A percentile compares a stretch with the other conserved stretches of the same genome.
Conservation (phyloP, 1,139 yeast species). For the Sugiyamaella xylanicola region DNA sequence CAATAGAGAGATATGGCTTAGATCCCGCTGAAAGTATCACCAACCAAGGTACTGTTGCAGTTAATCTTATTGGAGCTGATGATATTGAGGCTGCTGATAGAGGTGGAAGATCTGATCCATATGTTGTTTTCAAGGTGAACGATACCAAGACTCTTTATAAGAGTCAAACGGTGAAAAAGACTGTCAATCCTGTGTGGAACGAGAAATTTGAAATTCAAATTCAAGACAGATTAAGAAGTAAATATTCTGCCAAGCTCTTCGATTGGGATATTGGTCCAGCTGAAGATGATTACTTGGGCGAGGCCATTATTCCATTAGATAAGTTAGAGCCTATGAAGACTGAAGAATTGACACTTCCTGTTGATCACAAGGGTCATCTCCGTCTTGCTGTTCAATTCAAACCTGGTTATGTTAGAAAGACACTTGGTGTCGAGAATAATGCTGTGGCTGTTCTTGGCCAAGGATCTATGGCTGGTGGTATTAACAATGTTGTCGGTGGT, state of each 20-base stretch:
- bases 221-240: constrained; percentile 61
- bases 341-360: constrained; percentile 55
- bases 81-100: constrained; percentile 80
- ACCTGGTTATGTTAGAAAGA: constrained; percentile 62
- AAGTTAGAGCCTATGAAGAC: constrained; percentile 62
- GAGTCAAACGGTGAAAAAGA: constrained; percentile 79
- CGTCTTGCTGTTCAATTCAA: constrained; percentile 62
- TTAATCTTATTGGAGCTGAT: constrained; percentile 66
- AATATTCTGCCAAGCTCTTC: constrained; percentile 52
- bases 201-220: constrained; percentile 60
- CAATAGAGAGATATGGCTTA: constrained; percentile 58
- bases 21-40: constrained; percentile 76
- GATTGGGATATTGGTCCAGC: constrained; percentile 96
- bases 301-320: constrained; percentile 58
- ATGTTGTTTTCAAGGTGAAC: constrained; percentile 52
- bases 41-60: constrained; percentile 72
- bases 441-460: constrained; percentile 27
- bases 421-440: constrained; percentile 24
- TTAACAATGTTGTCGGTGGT: constrained; percentile 25
- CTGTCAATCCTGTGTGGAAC: constrained; percentile 86
- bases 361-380: constrained; percentile 61
- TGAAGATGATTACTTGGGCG: constrained; percentile 78
- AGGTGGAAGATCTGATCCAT: constrained; percentile 94
- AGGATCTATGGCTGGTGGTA: constrained; percentile 33
- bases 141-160: constrained; percentile 67